Percentiles rank a stretch among this genome's conserved stretches.
These are phyloP conservation scores for Globisporangium paroecandrum DNA, from an alignment of 352 stramenopile species.

Conservation along the genomic window DNA sequence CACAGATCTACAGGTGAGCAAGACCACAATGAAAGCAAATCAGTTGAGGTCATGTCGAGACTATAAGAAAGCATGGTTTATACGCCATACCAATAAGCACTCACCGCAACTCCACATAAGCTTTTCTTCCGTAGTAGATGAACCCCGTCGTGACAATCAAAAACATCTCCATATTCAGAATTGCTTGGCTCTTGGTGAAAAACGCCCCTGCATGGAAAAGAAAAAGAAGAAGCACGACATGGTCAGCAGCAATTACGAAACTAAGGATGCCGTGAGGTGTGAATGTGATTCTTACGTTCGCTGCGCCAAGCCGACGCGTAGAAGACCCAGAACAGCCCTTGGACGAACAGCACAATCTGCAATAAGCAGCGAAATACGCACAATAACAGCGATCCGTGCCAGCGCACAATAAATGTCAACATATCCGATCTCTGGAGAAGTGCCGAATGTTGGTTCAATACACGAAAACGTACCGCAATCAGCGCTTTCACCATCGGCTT, in stretches of 20 bases:
- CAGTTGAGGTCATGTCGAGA: background rate
- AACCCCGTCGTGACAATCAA: constrained; percentile 70
- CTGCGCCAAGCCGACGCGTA: constrained; percentile 69
- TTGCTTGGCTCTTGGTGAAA: constrained; percentile 72
- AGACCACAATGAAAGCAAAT: background rate
- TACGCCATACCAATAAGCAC: background rate
- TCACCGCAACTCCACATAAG: constrained; percentile 76
- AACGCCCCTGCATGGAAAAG: constrained; percentile 49
- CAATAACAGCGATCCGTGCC: constrained; percentile 2
- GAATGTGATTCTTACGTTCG: constrained; percentile 41
- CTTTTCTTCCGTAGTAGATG: constrained; percentile 74
- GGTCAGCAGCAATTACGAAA: background rate
- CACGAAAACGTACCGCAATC: constrained; percentile 41
- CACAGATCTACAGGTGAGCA: constrained; percentile 42
- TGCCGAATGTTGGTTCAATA: background rate
- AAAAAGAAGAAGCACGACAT: background rate
- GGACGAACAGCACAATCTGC: constrained; percentile 55
- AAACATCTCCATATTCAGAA: constrained; percentile 83
- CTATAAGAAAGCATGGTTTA: too few species aligned
- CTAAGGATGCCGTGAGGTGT: background rate
- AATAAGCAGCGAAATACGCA: background rate
- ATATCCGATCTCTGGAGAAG: background rate
- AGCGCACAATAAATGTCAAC: background rate
- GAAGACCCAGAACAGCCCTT: constrained; percentile 75
- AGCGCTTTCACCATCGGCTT: constrained; percentile 66